Conservation (phyloP, 2,329 filamentous ascomycete species). For the Talaromyces atroroseus region DNA sequence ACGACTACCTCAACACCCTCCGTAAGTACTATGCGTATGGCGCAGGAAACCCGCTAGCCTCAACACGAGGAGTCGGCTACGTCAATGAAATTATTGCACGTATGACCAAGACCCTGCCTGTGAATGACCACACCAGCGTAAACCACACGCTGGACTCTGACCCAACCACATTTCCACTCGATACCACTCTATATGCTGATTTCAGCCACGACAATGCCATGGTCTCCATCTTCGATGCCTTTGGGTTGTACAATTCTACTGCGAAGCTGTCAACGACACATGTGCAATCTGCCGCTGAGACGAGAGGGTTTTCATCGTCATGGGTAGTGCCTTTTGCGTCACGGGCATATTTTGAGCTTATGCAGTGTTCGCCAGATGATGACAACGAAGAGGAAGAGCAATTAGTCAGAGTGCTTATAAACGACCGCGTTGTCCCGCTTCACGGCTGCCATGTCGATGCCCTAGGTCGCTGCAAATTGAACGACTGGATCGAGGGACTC, state of each 20-base stretch:
- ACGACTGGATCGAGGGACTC: conserved; percentile 67
- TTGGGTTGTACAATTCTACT: conserved; percentile 71
- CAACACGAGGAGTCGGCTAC: conserved; percentile 82
- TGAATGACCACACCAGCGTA: conserved; percentile 67
- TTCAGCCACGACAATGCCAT: conserved; percentile 92
- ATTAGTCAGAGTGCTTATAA: conserved; percentile 72
- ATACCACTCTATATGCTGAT: conserved; percentile 68
- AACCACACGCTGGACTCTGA: conserved; percentile 71
- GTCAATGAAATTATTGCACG: conserved; percentile 82
- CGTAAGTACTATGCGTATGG: conserved; percentile 82
- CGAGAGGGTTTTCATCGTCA: conserved; percentile 65
- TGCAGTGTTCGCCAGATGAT: conserved; percentile 53
- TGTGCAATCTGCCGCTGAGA: conserved; percentile 45
- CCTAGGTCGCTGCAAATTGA: conserved; percentile 64
- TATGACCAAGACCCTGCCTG: conserved; percentile 58
- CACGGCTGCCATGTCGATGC: conserved; percentile 64
- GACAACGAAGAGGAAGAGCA: conserved; percentile 40
- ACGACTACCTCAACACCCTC: conserved; percentile 74
- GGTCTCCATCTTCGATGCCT: conserved; percentile 66
- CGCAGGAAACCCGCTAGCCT: conserved; percentile 68
- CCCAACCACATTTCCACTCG: conserved; percentile 66
- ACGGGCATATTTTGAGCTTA: conserved; percentile 81
- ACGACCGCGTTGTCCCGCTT: conserved; percentile 73
- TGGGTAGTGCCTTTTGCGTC: conserved; percentile 80
- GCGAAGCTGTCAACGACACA: conserved; percentile 48